Base-by-base conservation (phyloP, 2,329 filamentous ascomycete genomes). In the Basipetospora chlamydospora region DNA sequence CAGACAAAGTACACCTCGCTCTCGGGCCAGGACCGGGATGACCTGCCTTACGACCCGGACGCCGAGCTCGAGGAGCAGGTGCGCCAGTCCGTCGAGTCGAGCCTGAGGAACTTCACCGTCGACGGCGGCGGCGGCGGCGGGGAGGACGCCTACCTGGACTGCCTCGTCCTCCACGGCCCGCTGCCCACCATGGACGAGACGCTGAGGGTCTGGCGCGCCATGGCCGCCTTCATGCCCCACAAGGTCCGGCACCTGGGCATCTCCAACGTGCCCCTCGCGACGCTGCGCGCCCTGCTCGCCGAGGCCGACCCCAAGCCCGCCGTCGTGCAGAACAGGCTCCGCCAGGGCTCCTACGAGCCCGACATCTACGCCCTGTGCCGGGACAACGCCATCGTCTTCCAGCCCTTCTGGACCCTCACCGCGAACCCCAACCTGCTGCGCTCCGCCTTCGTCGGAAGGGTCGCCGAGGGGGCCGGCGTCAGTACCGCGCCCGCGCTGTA, bases 1-100 rank as follows among this genome's bases (percentile, higher is more conserved):
- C 83, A 92, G 66, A 87, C 83, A n/a, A 90, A 88, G 54, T 90
- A 79, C 59, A 84, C 80, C 1, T 66, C 77, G 0, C 54, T 73
- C 4, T 55, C 56, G 12, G 75, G 72, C 17, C 80, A 87, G 51
- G 70, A 77, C 47, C 59, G 59, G 2, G 54, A 56, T 28, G 64
- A 72, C 33, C 63, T 75, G 56, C 79, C 80, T 0, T 84, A 84
- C 53, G 63, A 77, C 46, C 54, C 69, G 2, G 50, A 60, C 2
- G 63, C 66, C 9, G 63, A 74, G 2, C 55, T 86, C 18, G 61
- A 61, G 11, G 64, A 77, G 13, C 78, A 87, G 54, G 69, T 87
- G 13, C 66, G 68, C 44, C 60, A 70, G 26, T 86, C 80, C 0
- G 61, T 90, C 26, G 60, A 64, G 29, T 75, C 70, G 1, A 88